Evolutionary conservation across 1,284 basidiomycete genomes (phyloP), one percentile per base, ranked within the genome.

Genomic region (Pisolithus thermaeus): DNA sequence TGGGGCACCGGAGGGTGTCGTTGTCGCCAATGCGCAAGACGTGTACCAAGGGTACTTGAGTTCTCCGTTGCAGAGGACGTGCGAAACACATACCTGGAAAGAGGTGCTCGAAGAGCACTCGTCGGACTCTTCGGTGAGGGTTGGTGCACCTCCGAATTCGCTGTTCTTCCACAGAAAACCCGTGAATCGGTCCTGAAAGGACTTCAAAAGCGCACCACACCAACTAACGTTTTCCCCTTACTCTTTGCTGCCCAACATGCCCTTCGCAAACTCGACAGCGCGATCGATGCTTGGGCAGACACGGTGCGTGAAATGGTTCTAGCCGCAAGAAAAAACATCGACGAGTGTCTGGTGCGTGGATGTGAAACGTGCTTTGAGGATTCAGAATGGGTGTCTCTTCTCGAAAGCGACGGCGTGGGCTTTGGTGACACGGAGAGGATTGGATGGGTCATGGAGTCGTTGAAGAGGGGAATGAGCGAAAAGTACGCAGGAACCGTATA

Each of bases 101-200:
- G 81, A 7, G 84, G 84, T 0, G 83, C 89, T 0, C 75, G 87
- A 7, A 74, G 83, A 3, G 89, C 87, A 12, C 74, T 97, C 6
- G 82, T 92, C 1, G 81, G 84, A 0, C 76, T 90, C 20, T 96
- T 91, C 62, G 90, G 89, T 8, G 86, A 91, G 56, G 84, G 87
- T 3, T 96, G 92, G 93, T 85, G 83, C 56, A 87, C 80, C 0
- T 63, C 80, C 30, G 91, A 95, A 55, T 88, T 96, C 59, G 86
- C 87, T 1, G 65, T 71, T 0, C 74, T 94, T 1, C 77, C 83
- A 3, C 77, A 78, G 56, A 83, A 83, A 57, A 75, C 83, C 30
- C 79, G 88, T 32, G 83, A 88, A 25, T 73, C 72, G 18, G 70
- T 94, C 2, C 68, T 93, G 28, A 82, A 81, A 52, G 86, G 88